Percentiles rank a stretch among this genome's conserved stretches.
phyloP scores from a whole-genome alignment of 495 filamentous ascomycete genomes.

The Ramalina peruviana region DNA sequence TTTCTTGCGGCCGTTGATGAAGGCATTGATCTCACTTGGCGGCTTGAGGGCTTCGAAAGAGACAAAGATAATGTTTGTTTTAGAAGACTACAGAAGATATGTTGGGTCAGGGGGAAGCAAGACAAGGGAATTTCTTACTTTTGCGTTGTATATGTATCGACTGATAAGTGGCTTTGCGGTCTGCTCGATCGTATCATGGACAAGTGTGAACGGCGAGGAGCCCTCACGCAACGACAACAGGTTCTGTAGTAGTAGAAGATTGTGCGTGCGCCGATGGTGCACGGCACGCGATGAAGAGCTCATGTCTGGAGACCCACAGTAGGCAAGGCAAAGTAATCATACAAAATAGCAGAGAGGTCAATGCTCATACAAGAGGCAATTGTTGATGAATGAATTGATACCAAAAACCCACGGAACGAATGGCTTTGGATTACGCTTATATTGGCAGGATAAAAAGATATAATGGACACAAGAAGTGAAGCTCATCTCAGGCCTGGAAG shows the following conservation, averaged over 20 bases:
- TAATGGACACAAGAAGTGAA: too few species aligned
- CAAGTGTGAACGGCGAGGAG: conserved; percentile 70
- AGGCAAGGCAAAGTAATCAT: too few species aligned
- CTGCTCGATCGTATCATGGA: conserved; percentile 79
- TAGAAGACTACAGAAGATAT: conserved; percentile 27
- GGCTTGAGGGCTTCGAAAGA: conserved; percentile 61
- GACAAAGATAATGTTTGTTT: conserved; percentile 55
- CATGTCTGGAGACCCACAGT: too few species aligned
- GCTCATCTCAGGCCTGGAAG: too few species aligned
- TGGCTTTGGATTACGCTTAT: too few species aligned
- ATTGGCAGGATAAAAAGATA: too few species aligned
- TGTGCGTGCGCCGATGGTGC: conserved; percentile 64
- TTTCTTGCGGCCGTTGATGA: conserved; percentile 51
- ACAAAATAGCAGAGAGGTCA: too few species aligned
- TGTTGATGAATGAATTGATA: too few species aligned
- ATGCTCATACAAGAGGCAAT: too few species aligned
- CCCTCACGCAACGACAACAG: conserved; percentile 64
- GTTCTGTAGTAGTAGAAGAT: conserved; percentile 73
- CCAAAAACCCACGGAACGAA: too few species aligned
- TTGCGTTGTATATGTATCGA: conserved; percentile 64
- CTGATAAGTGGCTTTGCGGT: conserved; percentile 52
- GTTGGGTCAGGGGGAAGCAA: conserved; percentile 24
- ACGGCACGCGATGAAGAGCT: neutral
- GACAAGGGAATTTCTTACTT: conserved; percentile 36
- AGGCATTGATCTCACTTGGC: conserved; percentile 39